Base-by-base conservation (phyloP, 2,329 filamentous ascomycete genomes). In the Colletotrichum sojae region DNA sequence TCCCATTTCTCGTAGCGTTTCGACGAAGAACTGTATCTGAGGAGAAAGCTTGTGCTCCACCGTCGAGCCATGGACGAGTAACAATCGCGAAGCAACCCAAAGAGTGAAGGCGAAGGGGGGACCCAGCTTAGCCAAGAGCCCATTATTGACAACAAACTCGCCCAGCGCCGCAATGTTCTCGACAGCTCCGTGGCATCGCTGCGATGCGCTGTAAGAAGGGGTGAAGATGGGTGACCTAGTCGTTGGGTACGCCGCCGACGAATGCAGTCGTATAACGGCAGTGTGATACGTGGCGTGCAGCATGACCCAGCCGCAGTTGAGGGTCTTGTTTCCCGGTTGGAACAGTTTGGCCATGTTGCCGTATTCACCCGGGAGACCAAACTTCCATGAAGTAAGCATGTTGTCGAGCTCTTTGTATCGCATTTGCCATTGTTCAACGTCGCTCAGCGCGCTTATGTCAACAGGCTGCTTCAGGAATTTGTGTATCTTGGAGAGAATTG, bases 91-190 rank as follows among this genome's bases (percentile, higher is more conserved):
- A 3, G 93, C 94, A 16, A 97, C 95, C 95, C 95, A 97, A 2
- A 97, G 85, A 0, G 93, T 94, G 77, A 97, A 98, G 4, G 94
- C 94, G 77, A 97, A 97, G 0, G 94, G 94, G 0, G 94, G 94
- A 0, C 95, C 95, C 16, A 97, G 88, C 77, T 94, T 94, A 57
- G 90, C 86, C 20, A 97, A 85, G 78, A 97, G 88, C 59, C 87
- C 87, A 74, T 94, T 92, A 69, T 89, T 89, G 31, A 92, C 88
- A 13, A 97, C 94, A 75, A 94, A 94, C 70, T 92, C 91, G 70
- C 91, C 92, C 1, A 97, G 85, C 0, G 91, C 90, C 45, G 92
- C 90, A 67, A 97, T 94, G 75, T 92, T 92, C 76, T 95, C 92
- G 10, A 97, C 95, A 2, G 95, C 94, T 4, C 88, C 88, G 69